Evolutionary conservation across 495 filamentous ascomycete species (phyloP).

Genomic region (Xylaria telfairii): DNA sequence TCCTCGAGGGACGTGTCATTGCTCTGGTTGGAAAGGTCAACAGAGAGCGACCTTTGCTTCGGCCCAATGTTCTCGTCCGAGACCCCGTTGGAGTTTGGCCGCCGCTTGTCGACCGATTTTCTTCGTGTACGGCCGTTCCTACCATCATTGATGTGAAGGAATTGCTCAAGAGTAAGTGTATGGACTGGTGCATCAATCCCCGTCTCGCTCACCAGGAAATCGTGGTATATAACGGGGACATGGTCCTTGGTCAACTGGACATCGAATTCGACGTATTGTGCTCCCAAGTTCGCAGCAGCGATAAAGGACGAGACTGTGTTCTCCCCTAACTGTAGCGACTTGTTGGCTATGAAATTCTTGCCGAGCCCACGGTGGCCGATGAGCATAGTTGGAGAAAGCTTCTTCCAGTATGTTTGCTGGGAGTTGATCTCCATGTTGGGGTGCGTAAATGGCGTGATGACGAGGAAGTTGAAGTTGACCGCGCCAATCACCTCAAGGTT

Average conservation of each 20-base stretch:
- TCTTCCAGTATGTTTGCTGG: constrained; percentile 94
- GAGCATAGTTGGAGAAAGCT: constrained; percentile 72
- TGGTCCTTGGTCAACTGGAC: constrained; percentile 98
- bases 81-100: constrained; percentile 36
- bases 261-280: constrained; percentile 91
- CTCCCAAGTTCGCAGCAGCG: constrained; percentile 90
- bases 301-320: constrained; percentile 97
- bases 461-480: constrained; percentile 94
- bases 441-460: constrained; percentile 94
- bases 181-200: constrained; percentile 98
- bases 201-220: constrained; percentile 98
- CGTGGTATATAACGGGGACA: constrained; percentile 98
- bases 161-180: constrained; percentile 91
- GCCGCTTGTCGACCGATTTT: constrained; percentile 34
- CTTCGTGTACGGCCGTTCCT: constrained; percentile 30
- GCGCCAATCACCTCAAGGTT: constrained; percentile 90
- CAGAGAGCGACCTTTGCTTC: constrained; percentile 55
- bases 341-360: constrained; percentile 83
- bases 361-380: constrained; percentile 94
- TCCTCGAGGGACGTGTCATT: constrained; percentile 70
- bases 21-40: constrained; percentile 43
- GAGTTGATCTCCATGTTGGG: constrained; percentile 90
- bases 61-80: constrained; percentile 44
- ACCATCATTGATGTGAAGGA: constrained; percentile 80
- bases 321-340: constrained; percentile 91